These are phyloP conservation scores for Leptographium galeiforme DNA, from an alignment of 2,329 filamentous ascomycete species.

Conservation along the genomic window DNA sequence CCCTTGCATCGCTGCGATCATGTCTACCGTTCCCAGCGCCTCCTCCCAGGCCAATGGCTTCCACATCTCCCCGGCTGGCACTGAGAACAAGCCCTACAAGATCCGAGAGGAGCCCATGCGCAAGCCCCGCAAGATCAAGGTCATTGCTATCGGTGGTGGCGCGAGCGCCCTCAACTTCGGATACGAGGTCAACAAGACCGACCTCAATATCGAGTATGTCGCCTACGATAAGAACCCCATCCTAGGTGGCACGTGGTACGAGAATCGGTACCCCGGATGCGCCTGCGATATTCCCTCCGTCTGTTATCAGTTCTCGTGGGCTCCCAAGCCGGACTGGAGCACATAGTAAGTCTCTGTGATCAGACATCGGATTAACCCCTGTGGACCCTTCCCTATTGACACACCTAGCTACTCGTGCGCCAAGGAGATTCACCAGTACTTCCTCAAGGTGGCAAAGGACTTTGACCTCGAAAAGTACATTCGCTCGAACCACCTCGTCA, in stretches of 20 bases:
- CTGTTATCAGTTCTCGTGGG: conserved; percentile 21
- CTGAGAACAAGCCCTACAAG: not conserved
- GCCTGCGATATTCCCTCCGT: conserved; percentile 15
- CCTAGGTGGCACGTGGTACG: conserved; percentile 36
- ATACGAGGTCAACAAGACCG: conserved; percentile 3
- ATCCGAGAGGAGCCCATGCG: conserved; percentile 2
- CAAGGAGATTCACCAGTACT: conserved; percentile 27
- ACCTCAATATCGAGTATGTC: conserved; percentile 14
- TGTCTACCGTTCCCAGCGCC: not conserved
- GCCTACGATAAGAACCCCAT: conserved; percentile 34
- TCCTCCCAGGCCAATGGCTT: not conserved
- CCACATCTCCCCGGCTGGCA: conserved; percentile 1
- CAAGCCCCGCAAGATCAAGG: conserved; percentile 4
- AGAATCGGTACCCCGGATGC: conserved; percentile 24
- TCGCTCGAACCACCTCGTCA: conserved; percentile 1
- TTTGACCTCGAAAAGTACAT: conserved; percentile 3
- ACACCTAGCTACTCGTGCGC: conserved; percentile 24
- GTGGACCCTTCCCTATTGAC: not conserved
- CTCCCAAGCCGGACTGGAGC: conserved; percentile 39
- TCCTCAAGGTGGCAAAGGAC: conserved; percentile 3
- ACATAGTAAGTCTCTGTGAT: conserved; percentile 19
- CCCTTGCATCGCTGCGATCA: not conserved
- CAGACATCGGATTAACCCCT: not conserved
- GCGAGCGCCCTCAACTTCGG: conserved; percentile 2
- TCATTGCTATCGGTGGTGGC: conserved; percentile 5